Conservation (phyloP, 768 basidiomycete genomes). For the Termitomyces sp. region DNA sequence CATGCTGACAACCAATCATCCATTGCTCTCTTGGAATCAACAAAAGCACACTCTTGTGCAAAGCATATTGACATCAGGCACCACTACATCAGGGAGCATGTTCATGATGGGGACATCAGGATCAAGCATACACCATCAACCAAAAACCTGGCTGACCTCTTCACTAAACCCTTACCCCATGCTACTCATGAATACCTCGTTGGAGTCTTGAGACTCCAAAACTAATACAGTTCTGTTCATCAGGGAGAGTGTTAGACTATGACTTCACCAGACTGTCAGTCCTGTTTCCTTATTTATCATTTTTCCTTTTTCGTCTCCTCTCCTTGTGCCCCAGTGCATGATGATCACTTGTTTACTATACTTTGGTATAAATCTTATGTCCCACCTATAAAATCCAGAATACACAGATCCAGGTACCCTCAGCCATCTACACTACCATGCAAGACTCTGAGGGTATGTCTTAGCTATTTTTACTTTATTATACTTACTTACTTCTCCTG, state of each 20-base stretch:
- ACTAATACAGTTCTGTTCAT: background rate
- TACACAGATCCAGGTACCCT: no score
- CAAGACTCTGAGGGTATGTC: background rate
- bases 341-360: no score
- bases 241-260: conserved; percentile 1
- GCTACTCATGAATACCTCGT: background rate
- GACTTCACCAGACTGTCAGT: background rate
- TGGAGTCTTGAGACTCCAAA: background rate
- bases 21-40: conserved; percentile 18
- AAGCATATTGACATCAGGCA: conserved; percentile 27
- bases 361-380: no score
- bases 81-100: conserved; percentile 19
- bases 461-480: background rate
- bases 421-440: background rate
- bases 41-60: conserved; percentile 17
- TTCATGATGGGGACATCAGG: conserved; percentile 9
- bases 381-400: no score
- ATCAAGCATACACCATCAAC: conserved; percentile 21
- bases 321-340: no score
- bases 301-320: no score
- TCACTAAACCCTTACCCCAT: conserved; percentile 33
- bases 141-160: conserved; percentile 32
- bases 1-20: conserved; percentile 26
- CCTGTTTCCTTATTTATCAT: no score
- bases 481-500: background rate